Evolutionary conservation across 306 rosid genomes (phyloP).

Genomic region (Geum urbanum): DNA sequence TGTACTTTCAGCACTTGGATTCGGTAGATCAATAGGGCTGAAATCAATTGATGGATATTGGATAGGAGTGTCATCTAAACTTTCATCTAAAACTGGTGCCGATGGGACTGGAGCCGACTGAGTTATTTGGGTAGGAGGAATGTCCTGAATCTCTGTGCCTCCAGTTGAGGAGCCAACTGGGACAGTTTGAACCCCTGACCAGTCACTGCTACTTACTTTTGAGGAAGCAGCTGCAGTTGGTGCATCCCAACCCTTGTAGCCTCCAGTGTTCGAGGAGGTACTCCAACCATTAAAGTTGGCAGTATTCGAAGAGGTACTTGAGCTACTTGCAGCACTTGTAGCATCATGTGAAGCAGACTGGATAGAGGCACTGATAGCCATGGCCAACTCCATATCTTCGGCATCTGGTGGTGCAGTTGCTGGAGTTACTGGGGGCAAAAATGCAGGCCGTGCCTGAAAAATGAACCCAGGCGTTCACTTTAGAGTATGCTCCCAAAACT

Average conservation of each 20-base stretch:
- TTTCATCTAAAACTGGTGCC: slow-evolving; percentile 41
- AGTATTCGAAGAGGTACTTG: slow-evolving; percentile 14
- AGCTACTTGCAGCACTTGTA: slow-evolving; percentile 56
- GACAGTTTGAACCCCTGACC: slow-evolving; percentile 32
- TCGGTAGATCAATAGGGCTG: slow-evolving; percentile 49
- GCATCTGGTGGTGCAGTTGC: slow-evolving; percentile 73
- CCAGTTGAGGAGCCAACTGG: slow-evolving; percentile 29
- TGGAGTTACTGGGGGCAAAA: slow-evolving; percentile 52
- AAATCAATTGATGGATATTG: slow-evolving; percentile 77
- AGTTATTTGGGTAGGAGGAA: slow-evolving; percentile 21
- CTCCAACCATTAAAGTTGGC: slow-evolving; percentile 3
- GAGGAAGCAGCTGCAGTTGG: slow-evolving; percentile 23
- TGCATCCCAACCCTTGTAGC: slow-evolving; percentile 39
- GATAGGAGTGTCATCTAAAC: slow-evolving; percentile 47
- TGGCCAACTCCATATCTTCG: slow-evolving; percentile 64
- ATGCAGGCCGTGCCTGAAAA: slow-evolving; percentile 61
- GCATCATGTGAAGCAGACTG: slow-evolving; percentile 54
- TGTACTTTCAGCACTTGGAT: slow-evolving; percentile 31
- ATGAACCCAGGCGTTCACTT: slow-evolving; percentile 13
- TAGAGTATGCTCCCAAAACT: slow-evolving; percentile 12
- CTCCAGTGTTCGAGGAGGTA: slow-evolving; percentile 19
- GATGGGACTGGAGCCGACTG: not conserved
- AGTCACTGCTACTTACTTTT: slow-evolving; percentile 23
- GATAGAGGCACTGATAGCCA: slow-evolving; percentile 70
- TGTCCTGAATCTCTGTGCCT: slow-evolving; percentile 25